A percentile compares a stretch with the other conserved stretches of the same genome.
phyloP scores from a whole-genome alignment of 1,284 basidiomycete species.

The Jaminaea rosea region DNA sequence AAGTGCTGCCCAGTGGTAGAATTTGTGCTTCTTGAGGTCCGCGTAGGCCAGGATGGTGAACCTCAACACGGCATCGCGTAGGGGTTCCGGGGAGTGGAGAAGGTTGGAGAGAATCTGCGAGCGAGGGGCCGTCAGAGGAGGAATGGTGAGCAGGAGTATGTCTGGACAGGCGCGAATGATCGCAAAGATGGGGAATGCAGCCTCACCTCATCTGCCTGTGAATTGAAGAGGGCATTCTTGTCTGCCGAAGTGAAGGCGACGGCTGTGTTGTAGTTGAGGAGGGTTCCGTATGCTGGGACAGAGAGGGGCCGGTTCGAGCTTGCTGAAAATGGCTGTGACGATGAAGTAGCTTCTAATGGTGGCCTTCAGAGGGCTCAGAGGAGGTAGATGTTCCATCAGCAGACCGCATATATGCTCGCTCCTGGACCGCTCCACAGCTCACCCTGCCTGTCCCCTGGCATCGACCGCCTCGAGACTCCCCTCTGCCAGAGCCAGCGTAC shows the following conservation, averaged over 20 bases:
- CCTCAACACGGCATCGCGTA: slow-evolving; percentile 54
- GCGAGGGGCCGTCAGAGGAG: not conserved
- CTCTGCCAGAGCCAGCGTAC: slow-evolving; percentile 37
- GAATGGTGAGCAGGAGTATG: not conserved
- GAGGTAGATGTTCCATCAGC: too few relatives aligned
- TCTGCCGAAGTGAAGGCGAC: slow-evolving; percentile 87
- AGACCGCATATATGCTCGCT: too few relatives aligned
- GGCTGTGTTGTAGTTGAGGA: slow-evolving; percentile 80
- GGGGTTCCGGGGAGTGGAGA: slow-evolving; percentile 15
- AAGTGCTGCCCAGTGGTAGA: slow-evolving; percentile 96
- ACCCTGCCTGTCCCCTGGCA: not conserved
- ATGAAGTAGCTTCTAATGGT: too few relatives aligned
- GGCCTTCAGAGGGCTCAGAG: too few relatives aligned
- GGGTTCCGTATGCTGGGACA: slow-evolving; percentile 55
- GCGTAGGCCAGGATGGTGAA: slow-evolving; percentile 89
- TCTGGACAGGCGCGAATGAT: too few relatives aligned
- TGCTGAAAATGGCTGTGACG: too few relatives aligned
- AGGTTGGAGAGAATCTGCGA: slow-evolving; percentile 6
- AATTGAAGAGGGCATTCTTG: slow-evolving; percentile 67
- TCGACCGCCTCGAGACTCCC: not conserved
- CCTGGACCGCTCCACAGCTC: too few relatives aligned
- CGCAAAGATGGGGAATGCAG: too few relatives aligned
- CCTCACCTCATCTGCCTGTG: slow-evolving; percentile 1
- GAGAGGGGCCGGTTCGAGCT: slow-evolving; percentile 1
- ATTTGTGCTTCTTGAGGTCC: slow-evolving; percentile 95